phyloP scores from a whole-genome alignment of 2,329 filamentous ascomycete species.

The Dactylellina parvicollis region DNA sequence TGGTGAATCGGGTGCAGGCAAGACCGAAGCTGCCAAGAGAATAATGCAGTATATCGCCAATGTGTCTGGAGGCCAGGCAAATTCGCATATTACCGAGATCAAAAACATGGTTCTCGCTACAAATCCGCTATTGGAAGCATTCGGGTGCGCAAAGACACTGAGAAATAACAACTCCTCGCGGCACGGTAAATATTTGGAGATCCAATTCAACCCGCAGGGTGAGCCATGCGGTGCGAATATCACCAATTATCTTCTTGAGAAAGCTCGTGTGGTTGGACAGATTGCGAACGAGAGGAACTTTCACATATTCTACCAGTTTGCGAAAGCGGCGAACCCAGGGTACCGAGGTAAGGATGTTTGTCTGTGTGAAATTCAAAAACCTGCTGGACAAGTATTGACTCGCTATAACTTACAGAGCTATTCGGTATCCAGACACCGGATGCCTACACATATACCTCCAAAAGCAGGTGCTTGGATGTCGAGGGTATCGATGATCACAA shows the following conservation, averaged over 20 bases:
- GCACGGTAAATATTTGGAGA: conserved; percentile 99
- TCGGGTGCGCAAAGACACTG: conserved; percentile 98
- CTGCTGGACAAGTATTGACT: conserved; percentile 88
- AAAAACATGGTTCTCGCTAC: conserved; percentile 98
- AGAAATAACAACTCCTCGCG: conserved; percentile 98
- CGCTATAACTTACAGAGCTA: conserved; percentile 82
- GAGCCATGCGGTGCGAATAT: conserved; percentile 99
- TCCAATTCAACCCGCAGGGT: conserved; percentile 95
- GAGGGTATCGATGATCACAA: conserved; percentile 90
- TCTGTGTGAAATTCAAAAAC: conserved; percentile 83
- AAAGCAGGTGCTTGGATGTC: conserved; percentile 93
- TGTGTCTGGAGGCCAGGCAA: conserved; percentile 78
- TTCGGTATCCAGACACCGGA: conserved; percentile 82
- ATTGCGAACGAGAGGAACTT: conserved; percentile 98
- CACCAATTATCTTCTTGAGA: conserved; percentile 91
- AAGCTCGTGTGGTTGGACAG: conserved; percentile 97
- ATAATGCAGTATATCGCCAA: conserved; percentile 99
- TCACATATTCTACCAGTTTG: conserved; percentile 97
- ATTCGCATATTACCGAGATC: conserved; percentile 91
- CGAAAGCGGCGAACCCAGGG: conserved; percentile 84
- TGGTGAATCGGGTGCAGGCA: conserved; percentile 96
- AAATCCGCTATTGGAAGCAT: conserved; percentile 99
- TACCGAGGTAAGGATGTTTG: conserved; percentile 79
- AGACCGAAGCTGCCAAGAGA: conserved; percentile 99
- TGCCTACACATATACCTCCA: conserved; percentile 91